A percentile compares a stretch with the other conserved stretches of the same genome.
These are phyloP conservation scores for Cephaloascus albidus DNA, from an alignment of 805 yeast species.

Conservation along the genomic window DNA sequence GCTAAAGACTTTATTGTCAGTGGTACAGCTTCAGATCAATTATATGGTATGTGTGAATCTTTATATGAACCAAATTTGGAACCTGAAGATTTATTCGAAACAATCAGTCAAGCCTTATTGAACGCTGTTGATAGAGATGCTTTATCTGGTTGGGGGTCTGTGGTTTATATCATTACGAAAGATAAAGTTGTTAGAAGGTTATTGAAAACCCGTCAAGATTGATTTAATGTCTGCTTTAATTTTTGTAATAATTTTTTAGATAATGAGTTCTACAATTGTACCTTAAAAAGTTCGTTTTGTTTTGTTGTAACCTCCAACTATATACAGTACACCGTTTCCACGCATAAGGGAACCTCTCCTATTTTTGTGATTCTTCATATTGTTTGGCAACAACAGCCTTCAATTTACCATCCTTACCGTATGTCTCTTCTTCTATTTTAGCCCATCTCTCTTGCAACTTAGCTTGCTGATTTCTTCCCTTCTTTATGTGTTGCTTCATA, in stretches of 20 bases:
- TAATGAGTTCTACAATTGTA: background rate
- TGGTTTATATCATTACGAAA: slow-evolving; percentile 84
- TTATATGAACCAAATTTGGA: slow-evolving; percentile 89
- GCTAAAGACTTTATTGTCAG: slow-evolving; percentile 91
- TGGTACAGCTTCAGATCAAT: slow-evolving; percentile 95
- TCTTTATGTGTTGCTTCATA: slow-evolving; percentile 44
- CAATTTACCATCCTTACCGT: slow-evolving; percentile 66
- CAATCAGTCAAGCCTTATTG: slow-evolving; percentile 86
- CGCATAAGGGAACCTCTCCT: too few species aligned
- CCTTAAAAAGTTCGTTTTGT: too few species aligned
- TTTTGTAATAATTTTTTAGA: background rate
- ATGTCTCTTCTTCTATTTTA: slow-evolving; percentile 63
- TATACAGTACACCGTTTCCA: too few species aligned
- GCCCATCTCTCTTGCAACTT: slow-evolving; percentile 48
- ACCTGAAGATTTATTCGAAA: slow-evolving; percentile 93
- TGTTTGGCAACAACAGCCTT: slow-evolving; percentile 48
- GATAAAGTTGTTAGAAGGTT: slow-evolving; percentile 84
- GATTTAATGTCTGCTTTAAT: slow-evolving; percentile 11
- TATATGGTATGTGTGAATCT: slow-evolving; percentile 98
- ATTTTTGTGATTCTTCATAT: slow-evolving; percentile 3
- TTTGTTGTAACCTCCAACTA: too few species aligned
- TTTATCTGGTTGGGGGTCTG: slow-evolving; percentile 97
- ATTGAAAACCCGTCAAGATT: slow-evolving; percentile 94
- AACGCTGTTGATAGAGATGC: slow-evolving; percentile 98
- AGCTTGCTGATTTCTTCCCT: slow-evolving; percentile 48